These are phyloP conservation scores for Skeletonema tropicum DNA, from an alignment of 108 stramenopile species.

Conservation along the genomic window DNA sequence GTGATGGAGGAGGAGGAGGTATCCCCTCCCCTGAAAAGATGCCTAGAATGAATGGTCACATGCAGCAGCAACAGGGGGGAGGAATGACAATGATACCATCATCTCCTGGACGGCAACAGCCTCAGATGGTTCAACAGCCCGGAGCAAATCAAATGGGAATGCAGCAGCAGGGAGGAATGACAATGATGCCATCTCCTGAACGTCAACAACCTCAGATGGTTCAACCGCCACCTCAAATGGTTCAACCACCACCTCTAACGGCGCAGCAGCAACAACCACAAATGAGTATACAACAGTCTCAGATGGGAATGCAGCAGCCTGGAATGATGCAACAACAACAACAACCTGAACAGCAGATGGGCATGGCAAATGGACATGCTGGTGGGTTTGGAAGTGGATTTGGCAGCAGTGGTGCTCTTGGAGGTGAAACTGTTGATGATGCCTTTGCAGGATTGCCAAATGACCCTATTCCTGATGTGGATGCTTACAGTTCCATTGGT, in stretches of 20 bases:
- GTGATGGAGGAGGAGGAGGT: not conserved
- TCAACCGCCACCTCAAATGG: constrained; percentile 4
- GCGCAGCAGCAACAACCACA: constrained; percentile 14
- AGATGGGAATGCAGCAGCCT: constrained; percentile 7
- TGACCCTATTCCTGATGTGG: constrained; percentile 29
- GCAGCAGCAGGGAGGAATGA: not conserved
- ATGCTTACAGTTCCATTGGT: constrained; percentile 28
- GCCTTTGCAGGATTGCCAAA: constrained; percentile 80
- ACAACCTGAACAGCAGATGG: not conserved
- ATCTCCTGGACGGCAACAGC: constrained; percentile 10
- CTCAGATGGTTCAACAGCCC: constrained; percentile 10
- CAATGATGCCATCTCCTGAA: constrained; percentile 14
- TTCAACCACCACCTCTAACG: not conserved
- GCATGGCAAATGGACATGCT: constrained; percentile 13
- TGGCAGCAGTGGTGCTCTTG: constrained; percentile 15
- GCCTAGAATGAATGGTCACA: constrained; percentile 3
- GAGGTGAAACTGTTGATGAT: constrained; percentile 74
- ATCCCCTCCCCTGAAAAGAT: constrained; percentile 34
- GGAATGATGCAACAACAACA: constrained; percentile 26
- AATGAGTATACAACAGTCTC: not conserved
- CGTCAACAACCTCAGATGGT: constrained; percentile 2
- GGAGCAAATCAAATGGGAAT: too few relatives aligned
- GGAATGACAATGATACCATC: constrained; percentile 15
- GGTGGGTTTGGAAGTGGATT: constrained; percentile 19
- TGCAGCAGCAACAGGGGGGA: not conserved